Evolutionary conservation across 805 yeast genomes (phyloP), one percentile per base, ranked within the genome.

Genomic region (Saccharomycopsis amapae): DNA sequence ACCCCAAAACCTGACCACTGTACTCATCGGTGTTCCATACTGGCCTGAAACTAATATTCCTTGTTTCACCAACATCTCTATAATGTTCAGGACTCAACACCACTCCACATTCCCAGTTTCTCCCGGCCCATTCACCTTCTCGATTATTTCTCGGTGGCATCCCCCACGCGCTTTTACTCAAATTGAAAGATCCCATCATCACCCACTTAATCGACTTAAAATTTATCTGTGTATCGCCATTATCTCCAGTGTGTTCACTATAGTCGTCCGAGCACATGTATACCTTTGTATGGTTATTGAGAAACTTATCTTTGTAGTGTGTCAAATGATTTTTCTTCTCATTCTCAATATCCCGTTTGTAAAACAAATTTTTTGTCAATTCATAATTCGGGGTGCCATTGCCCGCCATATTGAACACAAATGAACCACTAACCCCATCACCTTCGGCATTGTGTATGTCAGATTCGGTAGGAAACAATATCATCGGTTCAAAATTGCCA

Each of bases 161-260:
- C 15, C 53, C 53, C 53, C 53, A 50, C 9, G 53, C 53, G 23
- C 45, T 42, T 18, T 44, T 41, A 31, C 52, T 48, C 12, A 50
- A 30, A 35, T 50, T 50, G 23, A 44, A 32, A 9, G 51, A 48
- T 1, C 53, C 53, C 41, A 50, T 37, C 30, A 44, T 36, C 5
- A 40, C 32, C 49, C 52, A 50, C 7, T 50, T 34, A 3, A 50
- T 20, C 10, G 44, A 17, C 17, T 46, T 36, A 28, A 50, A 43
- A 12, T 6, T 24, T 4, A 49, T 23, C 2, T 13, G 13, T 5
- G 28, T n/a, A 4, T 26, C 45, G 4, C 25, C 37, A 22, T 22
- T 34, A 6, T 20, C 9, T 10, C 31, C 26, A 6, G 15, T n/a
- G 3, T 13, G 5, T 15, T 31, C 40, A 9, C 6, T 20, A 25